Percentiles rank a stretch among this genome's conserved stretches.
phyloP scores from a whole-genome alignment of 257 asterid species.

The Fraxinus cuspidata region DNA sequence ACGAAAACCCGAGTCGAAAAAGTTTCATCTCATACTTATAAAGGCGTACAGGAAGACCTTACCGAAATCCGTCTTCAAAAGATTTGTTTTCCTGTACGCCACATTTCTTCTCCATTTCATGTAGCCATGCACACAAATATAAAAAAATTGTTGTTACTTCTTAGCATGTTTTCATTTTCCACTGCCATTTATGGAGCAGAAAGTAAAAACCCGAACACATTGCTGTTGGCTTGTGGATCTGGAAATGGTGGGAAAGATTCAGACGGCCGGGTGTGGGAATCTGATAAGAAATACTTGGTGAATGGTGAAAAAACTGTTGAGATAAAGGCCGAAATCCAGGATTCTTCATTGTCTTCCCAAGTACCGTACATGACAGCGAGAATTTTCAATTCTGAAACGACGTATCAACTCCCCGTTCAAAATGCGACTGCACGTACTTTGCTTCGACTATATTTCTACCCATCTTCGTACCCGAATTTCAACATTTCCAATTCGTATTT shows the following conservation, averaged over 20 bases:
- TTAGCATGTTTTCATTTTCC: slow-evolving; percentile 22
- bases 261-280: slow-evolving; percentile 66
- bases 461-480: slow-evolving; percentile 63
- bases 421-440: slow-evolving; percentile 49
- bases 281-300: slow-evolving; percentile 50
- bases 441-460: slow-evolving; percentile 81
- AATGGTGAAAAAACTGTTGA: slow-evolving; percentile 38
- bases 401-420: slow-evolving; percentile 54
- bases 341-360: slow-evolving; percentile 61
- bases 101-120: neutral
- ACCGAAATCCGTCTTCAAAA: neutral
- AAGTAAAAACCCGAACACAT: slow-evolving; percentile 21
- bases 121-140: slow-evolving; percentile 38
- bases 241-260: slow-evolving; percentile 43
- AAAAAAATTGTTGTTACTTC: slow-evolving; percentile 13
- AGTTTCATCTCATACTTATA: neutral
- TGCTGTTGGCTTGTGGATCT: slow-evolving; percentile 62
- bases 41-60: slow-evolving; percentile 74
- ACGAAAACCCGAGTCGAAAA: neutral
- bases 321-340: slow-evolving; percentile 53
- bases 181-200: slow-evolving; percentile 24
- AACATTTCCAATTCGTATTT: slow-evolving; percentile 66
- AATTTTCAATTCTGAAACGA: slow-evolving; percentile 58
- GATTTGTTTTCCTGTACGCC: slow-evolving; percentile 65
- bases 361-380: slow-evolving; percentile 77